Evolutionary conservation across 305 asterid genomes (phyloP).

Genomic region (Andrographis paniculata): DNA sequence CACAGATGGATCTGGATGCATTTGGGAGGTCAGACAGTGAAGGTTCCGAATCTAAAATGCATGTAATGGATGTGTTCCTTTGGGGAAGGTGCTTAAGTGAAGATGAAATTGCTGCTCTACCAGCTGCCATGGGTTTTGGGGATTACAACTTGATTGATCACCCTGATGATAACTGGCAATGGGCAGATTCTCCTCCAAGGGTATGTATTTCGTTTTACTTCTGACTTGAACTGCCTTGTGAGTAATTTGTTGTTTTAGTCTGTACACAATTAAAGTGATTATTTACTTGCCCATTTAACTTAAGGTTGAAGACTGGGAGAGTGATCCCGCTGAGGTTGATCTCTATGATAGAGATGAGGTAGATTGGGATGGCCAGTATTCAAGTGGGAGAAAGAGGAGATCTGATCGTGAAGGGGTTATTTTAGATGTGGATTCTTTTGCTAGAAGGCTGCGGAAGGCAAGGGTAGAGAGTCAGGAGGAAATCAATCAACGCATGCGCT

Average conservation of each 20-base stretch:
- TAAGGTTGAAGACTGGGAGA: constrained; percentile 99
- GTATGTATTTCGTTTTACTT: constrained; percentile 34
- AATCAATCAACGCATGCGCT: constrained; percentile 91
- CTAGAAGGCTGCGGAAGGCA: constrained; percentile 89
- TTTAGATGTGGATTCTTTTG: constrained; percentile 85
- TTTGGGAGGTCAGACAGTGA: constrained; percentile 99
- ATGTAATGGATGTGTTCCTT: constrained; percentile 90
- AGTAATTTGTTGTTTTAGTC: background rate
- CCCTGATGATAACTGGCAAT: constrained; percentile 94
- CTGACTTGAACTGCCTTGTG: constrained; percentile 12
- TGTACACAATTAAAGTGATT: constrained; percentile 15
- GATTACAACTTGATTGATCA: constrained; percentile 68
- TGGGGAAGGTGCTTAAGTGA: constrained; percentile 98
- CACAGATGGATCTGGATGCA: constrained; percentile 91
- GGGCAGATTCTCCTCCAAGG: constrained; percentile 99
- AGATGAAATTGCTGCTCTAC: constrained; percentile 86
- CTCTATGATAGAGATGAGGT: constrained; percentile 97
- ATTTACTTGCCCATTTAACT: constrained; percentile 15
- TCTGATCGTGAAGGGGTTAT: constrained; percentile 81
- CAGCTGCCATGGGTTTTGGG: constrained; percentile 70
- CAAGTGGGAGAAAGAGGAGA: constrained; percentile 96
- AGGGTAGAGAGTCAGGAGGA: constrained; percentile 87
- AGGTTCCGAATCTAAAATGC: constrained; percentile 95
- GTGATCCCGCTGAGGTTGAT: constrained; percentile 99
- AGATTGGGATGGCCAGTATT: constrained; percentile 99